phyloP scores from a whole-genome alignment of 2,329 filamentous ascomycete genomes.

The Botrytis byssoidea region DNA sequence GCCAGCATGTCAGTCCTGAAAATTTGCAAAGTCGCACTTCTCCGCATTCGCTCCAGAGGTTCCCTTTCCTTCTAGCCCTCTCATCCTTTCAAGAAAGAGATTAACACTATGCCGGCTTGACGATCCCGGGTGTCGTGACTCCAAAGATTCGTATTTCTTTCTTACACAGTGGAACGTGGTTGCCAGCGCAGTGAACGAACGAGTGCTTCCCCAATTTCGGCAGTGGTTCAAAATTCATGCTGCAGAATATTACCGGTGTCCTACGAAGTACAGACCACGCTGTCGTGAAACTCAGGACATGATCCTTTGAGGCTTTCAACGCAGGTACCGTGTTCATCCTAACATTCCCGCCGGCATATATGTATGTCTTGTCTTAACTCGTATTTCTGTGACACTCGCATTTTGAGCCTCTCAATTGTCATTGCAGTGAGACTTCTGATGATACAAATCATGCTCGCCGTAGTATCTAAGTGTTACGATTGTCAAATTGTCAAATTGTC shows the following conservation, averaged over 20 bases:
- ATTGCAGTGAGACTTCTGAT: background rate
- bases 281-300: background rate
- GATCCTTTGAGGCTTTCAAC: background rate
- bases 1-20: background rate
- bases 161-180: background rate
- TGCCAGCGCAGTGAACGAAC: background rate
- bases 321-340: background rate
- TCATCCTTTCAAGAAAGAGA: background rate
- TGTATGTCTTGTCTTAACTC: constrained; percentile 8
- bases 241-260: background rate
- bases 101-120: background rate
- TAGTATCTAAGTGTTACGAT: background rate
- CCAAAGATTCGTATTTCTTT: background rate
- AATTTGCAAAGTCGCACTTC: background rate
- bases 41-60: background rate
- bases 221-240: background rate
- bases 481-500: constrained; percentile 1
- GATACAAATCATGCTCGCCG: background rate
- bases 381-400: background rate
- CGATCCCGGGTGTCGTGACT: background rate
- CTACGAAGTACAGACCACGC: background rate
- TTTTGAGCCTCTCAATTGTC: background rate
- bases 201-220: background rate
- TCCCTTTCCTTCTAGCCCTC: background rate
- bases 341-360: background rate